Percentiles rank a stretch among this genome's conserved stretches.
These are phyloP conservation scores for Scheffersomyces ergatensis DNA, from an alignment of 805 yeast genomes.

Conservation along the genomic window DNA sequence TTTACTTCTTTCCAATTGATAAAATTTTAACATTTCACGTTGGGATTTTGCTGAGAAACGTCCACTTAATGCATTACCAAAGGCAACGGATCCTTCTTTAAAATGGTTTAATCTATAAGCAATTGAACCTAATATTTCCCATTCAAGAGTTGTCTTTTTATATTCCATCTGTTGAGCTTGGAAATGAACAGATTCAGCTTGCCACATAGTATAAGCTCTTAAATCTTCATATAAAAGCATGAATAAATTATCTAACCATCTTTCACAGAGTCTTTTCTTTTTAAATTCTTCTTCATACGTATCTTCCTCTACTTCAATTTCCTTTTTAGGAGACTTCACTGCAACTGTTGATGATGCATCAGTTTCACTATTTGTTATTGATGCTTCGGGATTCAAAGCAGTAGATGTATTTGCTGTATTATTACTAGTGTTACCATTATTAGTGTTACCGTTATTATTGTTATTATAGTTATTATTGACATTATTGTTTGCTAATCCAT, in stretches of 20 bases:
- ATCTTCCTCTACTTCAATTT: conserved; percentile 9
- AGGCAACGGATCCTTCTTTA: conserved; percentile 87
- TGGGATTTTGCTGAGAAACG: conserved; percentile 83
- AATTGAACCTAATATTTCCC: conserved; percentile 88
- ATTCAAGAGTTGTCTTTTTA: conserved; percentile 76
- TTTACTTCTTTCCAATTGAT: conserved; percentile 48
- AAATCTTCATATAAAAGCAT: conserved; percentile 72
- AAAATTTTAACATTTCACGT: conserved; percentile 67
- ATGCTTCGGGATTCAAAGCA: background rate
- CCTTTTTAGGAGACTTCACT: conserved; percentile 33
- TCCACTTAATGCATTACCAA: conserved; percentile 62
- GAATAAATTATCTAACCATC: conserved; percentile 71
- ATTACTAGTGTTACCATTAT: background rate
- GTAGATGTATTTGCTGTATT: background rate
- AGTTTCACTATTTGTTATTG: background rate
- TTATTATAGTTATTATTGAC: no score
- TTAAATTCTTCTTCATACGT: conserved; percentile 45
- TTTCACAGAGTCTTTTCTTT: conserved; percentile 65
- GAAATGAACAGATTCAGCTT: conserved; percentile 84
- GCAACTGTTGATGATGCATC: conserved; percentile 39
- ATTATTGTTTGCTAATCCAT: conserved; percentile 6
- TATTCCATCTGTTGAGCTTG: conserved; percentile 83
- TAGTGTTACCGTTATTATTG: conserved; percentile 2
- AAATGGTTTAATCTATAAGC: conserved; percentile 82
- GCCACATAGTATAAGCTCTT: conserved; percentile 86